Percentiles rank a stretch among this genome's conserved stretches.
Evolutionary conservation across 2,329 filamentous ascomycete species (phyloP).

Genomic region (Neurospora crassa): DNA sequence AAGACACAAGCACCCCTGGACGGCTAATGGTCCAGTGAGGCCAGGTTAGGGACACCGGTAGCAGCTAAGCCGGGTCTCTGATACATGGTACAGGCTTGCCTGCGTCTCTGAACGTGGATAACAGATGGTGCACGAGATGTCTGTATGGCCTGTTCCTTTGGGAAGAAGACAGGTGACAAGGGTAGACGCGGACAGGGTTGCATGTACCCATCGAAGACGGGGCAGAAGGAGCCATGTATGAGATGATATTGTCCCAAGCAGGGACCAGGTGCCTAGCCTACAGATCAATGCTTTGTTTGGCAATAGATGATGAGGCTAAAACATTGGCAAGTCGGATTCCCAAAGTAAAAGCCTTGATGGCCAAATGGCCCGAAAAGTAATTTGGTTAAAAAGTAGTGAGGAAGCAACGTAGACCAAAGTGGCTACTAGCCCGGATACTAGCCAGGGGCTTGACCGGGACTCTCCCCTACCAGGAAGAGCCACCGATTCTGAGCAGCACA

Average conservation of each 20-base stretch:
- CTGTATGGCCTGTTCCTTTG: constrained; percentile 29
- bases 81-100: constrained; percentile 32
- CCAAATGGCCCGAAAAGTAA: background rate
- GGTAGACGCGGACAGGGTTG: constrained; percentile 24
- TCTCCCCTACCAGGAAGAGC: background rate
- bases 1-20: constrained; percentile 32
- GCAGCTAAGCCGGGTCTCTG: constrained; percentile 38
- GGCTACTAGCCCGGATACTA: background rate
- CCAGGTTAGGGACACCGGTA: constrained; percentile 41
- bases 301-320: background rate
- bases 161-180: constrained; percentile 19
- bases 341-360: background rate
- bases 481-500: background rate
- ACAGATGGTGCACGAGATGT: constrained; percentile 25
- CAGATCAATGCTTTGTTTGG: background rate
- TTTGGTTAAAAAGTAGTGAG: background rate
- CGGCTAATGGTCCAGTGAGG: constrained; percentile 28
- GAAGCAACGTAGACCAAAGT: background rate
- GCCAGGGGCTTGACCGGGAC: background rate
- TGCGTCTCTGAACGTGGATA: constrained; percentile 24
- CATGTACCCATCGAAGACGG: constrained; percentile 34
- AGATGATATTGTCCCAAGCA: constrained; percentile 23
- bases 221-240: constrained; percentile 23
- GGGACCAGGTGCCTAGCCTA: constrained; percentile 17
- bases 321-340: background rate